These are phyloP conservation scores for Penicillium salamii DNA, from an alignment of 495 filamentous ascomycete species.

Conservation along the genomic window DNA sequence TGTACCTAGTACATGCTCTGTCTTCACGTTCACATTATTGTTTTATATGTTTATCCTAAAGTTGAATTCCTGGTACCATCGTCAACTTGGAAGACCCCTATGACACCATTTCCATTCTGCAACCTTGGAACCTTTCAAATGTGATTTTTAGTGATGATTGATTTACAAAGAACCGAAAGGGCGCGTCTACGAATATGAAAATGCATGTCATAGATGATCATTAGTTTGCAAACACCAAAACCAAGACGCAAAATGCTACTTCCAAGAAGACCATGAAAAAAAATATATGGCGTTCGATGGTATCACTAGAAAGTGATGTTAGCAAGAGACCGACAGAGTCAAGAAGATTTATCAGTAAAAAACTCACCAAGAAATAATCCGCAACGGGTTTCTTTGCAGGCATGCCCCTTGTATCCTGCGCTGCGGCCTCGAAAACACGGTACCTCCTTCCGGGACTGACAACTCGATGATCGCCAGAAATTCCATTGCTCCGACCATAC, in stretches of 20 bases:
- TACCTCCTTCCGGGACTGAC: slow-evolving; percentile 85
- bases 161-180: background rate
- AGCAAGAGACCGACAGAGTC: no score
- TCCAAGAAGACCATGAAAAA: slow-evolving; percentile 8
- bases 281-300: slow-evolving; percentile 16
- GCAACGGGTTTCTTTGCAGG: slow-evolving; percentile 97
- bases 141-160: no score
- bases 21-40: background rate
- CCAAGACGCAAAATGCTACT: slow-evolving; percentile 23
- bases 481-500: slow-evolving; percentile 55
- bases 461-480: slow-evolving; percentile 36
- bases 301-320: slow-evolving; percentile 22
- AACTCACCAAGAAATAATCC: slow-evolving; percentile 83
- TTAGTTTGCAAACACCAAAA: slow-evolving; percentile 23
- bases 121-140: no score
- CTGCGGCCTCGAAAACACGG: slow-evolving; percentile 93
- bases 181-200: background rate
- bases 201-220: slow-evolving; percentile 25
- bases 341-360: background rate
- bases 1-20: background rate
- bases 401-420: slow-evolving; percentile 96
- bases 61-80: slow-evolving; percentile 1
- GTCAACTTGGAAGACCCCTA: no score
- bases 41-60: background rate
- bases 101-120: no score